Evolutionary conservation across 1,284 basidiomycete species (phyloP).

Genomic region (Pseudozyma tsukubaensis): DNA sequence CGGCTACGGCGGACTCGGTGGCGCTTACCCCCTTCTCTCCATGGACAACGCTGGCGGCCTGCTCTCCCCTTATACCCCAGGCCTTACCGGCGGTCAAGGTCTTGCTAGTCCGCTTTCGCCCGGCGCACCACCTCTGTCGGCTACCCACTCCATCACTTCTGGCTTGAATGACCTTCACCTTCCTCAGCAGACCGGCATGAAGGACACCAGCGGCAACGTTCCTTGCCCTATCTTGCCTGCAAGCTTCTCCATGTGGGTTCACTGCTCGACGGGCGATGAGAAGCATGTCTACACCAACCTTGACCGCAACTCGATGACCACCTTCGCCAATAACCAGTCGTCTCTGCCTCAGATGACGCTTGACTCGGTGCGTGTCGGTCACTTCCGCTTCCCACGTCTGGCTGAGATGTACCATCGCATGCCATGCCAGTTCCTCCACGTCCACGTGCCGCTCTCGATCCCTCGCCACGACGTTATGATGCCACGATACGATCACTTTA

Average conservation of each 20-base stretch:
- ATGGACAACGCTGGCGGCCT: constrained; percentile 43
- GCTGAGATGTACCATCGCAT: constrained; percentile 67
- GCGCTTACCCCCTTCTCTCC: constrained; percentile 50
- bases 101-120: constrained; percentile 51
- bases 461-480: constrained; percentile 63
- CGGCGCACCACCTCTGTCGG: constrained; percentile 52
- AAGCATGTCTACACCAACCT: constrained; percentile 65
- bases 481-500: constrained; percentile 61
- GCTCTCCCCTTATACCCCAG: constrained; percentile 59
- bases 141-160: constrained; percentile 57
- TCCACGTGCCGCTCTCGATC: constrained; percentile 68
- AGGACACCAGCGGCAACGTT: constrained; percentile 37
- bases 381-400: constrained; percentile 67
- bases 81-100: constrained; percentile 31
- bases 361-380: constrained; percentile 53
- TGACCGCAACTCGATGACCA: constrained; percentile 58
- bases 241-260: constrained; percentile 67
- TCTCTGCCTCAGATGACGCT: constrained; percentile 57
- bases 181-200: constrained; percentile 42
- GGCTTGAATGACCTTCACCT: constrained; percentile 62
- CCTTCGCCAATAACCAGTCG: constrained; percentile 51
- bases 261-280: constrained; percentile 60
- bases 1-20: constrained; percentile 63
- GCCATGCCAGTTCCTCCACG: constrained; percentile 70
- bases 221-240: constrained; percentile 62